Conservation (phyloP, 2,329 filamentous ascomycete genomes). For the Blumeria graminis region DNA sequence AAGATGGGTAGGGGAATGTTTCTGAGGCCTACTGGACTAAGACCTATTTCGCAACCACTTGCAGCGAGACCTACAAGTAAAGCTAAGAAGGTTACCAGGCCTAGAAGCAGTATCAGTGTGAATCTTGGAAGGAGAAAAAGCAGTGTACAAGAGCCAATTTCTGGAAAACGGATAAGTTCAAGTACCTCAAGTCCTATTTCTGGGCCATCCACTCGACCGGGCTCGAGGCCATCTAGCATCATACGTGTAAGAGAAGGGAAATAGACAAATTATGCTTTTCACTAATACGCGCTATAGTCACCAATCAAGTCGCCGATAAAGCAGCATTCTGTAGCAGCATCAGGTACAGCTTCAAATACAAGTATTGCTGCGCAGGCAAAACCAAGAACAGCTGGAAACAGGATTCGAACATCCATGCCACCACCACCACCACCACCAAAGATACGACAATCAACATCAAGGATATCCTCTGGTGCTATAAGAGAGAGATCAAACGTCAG, state of each 20-base stretch:
- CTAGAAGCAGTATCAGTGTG: conserved; percentile 21
- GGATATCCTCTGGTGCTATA: too few species aligned
- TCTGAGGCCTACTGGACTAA: conserved; percentile 46
- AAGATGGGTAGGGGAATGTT: conserved; percentile 60
- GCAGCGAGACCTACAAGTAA: conserved; percentile 16
- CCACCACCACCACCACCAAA: conserved; percentile 22
- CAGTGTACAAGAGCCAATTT: conserved; percentile 25
- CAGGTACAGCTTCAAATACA: conserved; percentile 35
- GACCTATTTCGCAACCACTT: conserved; percentile 26
- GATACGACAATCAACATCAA: too few species aligned
- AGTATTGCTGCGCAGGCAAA: not conserved
- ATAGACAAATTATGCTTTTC: conserved; percentile 4
- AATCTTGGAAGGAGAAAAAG: conserved; percentile 18
- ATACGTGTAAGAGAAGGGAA: conserved; percentile 23
- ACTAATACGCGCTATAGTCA: conserved; percentile 25
- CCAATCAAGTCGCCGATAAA: conserved; percentile 64
- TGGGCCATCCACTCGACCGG: conserved; percentile 35
- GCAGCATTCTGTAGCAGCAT: conserved; percentile 30
- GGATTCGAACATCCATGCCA: conserved; percentile 36
- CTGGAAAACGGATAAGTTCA: conserved; percentile 40
- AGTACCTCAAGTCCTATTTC: conserved; percentile 39
- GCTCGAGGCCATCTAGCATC: conserved; percentile 28
- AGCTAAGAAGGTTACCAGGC: conserved; percentile 16
- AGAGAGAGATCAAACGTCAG: too few species aligned
- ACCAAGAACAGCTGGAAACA: conserved; percentile 23